These are phyloP conservation scores for Rhodamnia argentea DNA, from an alignment of 345 rosid species.

Conservation along the genomic window DNA sequence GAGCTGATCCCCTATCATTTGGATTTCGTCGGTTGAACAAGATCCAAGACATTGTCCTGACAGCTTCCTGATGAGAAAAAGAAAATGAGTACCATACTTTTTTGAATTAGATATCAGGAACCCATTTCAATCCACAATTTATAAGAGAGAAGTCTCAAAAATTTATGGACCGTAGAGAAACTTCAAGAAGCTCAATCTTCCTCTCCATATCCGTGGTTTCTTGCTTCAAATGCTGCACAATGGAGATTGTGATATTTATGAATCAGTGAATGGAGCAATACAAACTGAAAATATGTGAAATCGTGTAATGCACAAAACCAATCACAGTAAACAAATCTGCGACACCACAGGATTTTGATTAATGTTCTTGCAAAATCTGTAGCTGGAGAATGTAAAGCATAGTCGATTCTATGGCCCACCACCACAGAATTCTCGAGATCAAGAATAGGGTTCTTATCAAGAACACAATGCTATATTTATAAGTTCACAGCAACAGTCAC, in stretches of 20 bases:
- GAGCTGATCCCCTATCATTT: constrained; percentile 25
- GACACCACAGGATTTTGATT: not conserved
- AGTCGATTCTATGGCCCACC: not conserved
- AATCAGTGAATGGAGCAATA: not conserved
- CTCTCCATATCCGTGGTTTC: constrained; percentile 27
- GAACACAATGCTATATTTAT: not conserved
- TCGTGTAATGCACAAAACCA: not conserved
- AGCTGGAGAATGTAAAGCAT: not conserved
- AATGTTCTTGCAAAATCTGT: not conserved
- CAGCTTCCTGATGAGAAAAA: constrained; percentile 29
- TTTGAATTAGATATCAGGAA: not conserved
- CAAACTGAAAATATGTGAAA: not conserved
- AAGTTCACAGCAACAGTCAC: not conserved
- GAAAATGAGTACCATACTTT: not conserved
- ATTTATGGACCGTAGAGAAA: constrained; percentile 26
- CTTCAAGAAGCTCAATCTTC: constrained; percentile 46
- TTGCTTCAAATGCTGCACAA: constrained; percentile 30
- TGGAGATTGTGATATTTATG: not conserved
- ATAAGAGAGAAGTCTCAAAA: not conserved
- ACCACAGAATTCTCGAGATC: not conserved
- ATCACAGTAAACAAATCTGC: not conserved
- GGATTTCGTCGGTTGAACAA: constrained; percentile 35
- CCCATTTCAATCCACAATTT: not conserved
- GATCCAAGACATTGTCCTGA: constrained; percentile 36
- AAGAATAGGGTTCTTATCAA: not conserved